phyloP scores from a whole-genome alignment of 768 basidiomycete species.

The Mycena albidolilacea region DNA sequence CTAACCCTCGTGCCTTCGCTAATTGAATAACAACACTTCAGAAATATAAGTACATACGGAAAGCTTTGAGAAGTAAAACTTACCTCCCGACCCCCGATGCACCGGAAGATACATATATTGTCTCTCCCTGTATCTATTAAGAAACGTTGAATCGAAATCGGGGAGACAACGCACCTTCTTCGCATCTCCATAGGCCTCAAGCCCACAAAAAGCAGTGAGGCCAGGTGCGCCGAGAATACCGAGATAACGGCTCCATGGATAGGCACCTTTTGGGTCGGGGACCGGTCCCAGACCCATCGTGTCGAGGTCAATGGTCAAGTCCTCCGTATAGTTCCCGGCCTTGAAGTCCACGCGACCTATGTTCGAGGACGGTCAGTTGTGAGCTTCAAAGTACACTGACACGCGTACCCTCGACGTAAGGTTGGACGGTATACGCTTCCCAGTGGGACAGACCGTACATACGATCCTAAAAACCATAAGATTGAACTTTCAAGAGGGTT shows the following conservation, averaged over 20 bases:
- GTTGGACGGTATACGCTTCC: constrained; percentile 22
- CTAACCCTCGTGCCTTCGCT: constrained; percentile 17
- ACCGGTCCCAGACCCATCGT: neutral
- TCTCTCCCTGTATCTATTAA: constrained; percentile 9
- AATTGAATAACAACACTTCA: constrained; percentile 10
- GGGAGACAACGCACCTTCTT: neutral
- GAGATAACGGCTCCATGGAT: constrained; percentile 12
- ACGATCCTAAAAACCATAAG: neutral
- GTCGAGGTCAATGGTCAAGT: constrained; percentile 14
- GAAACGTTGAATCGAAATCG: too few species aligned
- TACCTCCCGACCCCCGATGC: constrained; percentile 7
- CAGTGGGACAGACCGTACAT: constrained; percentile 15
- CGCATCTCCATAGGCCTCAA: constrained; percentile 11
- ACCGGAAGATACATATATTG: constrained; percentile 14
- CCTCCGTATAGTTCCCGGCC: constrained; percentile 1
- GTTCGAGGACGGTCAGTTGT: too few species aligned
- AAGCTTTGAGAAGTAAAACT: neutral
- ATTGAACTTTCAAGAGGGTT: neutral
- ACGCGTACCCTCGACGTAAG: constrained; percentile 14
- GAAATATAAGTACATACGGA: too few species aligned
- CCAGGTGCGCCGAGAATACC: constrained; percentile 12
- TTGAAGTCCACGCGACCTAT: constrained; percentile 15
- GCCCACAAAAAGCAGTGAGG: constrained; percentile 1
- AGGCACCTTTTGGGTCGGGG: constrained; percentile 16
- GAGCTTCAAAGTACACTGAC: too few species aligned